These are phyloP conservation scores for Grammothele lineata DNA, from an alignment of 768 basidiomycete species.

Conservation along the genomic window DNA sequence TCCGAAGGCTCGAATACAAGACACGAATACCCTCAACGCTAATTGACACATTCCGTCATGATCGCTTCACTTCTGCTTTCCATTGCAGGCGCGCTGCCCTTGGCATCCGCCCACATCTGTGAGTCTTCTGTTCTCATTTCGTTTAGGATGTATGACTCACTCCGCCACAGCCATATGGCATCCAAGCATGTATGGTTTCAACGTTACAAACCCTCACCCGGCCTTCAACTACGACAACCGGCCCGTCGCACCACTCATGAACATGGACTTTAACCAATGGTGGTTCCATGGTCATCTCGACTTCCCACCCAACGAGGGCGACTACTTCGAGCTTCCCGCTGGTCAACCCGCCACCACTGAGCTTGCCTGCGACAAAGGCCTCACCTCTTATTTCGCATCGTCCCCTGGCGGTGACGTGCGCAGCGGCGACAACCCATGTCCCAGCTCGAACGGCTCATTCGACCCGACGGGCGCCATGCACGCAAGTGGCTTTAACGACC, in stretches of 20 bases:
- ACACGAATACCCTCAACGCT: neutral
- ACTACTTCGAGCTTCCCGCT: conserved; percentile 58
- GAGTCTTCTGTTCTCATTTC: neutral
- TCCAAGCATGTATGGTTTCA: conserved; percentile 65
- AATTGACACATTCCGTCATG: conserved; percentile 4
- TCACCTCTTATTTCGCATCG: conserved; percentile 52
- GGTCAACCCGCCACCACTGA: conserved; percentile 51
- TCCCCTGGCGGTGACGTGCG: conserved; percentile 52
- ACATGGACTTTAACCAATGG: conserved; percentile 39
- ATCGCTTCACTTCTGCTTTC: conserved; percentile 5
- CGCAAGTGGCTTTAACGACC: conserved; percentile 48
- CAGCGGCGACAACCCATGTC: conserved; percentile 49
- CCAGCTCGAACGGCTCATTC: conserved; percentile 31
- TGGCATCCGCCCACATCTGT: conserved; percentile 16
- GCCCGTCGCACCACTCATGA: conserved; percentile 40
- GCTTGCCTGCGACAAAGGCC: conserved; percentile 56
- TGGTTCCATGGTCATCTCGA: conserved; percentile 64
- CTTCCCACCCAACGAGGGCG: conserved; percentile 50
- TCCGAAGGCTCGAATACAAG: too few species aligned
- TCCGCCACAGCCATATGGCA: conserved; percentile 42
- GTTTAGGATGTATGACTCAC: neutral
- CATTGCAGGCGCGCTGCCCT: conserved; percentile 9
- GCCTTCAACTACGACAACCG: conserved; percentile 62
- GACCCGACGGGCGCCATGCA: conserved; percentile 39
- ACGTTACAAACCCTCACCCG: conserved; percentile 44